These are phyloP conservation scores for Phialocephala subalpina DNA, from an alignment of 2,329 filamentous ascomycete genomes.

Conservation along the genomic window DNA sequence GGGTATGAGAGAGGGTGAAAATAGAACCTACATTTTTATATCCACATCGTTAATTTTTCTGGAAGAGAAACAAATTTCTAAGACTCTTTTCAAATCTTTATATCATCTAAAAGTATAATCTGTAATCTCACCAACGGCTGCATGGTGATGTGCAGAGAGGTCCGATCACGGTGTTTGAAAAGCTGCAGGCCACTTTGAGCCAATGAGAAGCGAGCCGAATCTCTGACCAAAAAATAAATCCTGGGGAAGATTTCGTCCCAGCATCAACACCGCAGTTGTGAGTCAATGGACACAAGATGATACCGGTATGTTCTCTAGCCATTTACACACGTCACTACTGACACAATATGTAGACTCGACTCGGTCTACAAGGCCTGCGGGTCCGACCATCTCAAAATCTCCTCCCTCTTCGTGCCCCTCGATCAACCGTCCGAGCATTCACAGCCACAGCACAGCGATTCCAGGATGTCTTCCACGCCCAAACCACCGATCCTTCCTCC, in stretches of 20 bases:
- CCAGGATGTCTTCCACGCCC: conserved; percentile 68
- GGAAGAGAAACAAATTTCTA: not conserved
- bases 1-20: not conserved
- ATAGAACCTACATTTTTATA: not conserved
- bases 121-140: not conserved
- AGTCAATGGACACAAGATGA: conserved; percentile 39
- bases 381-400: conserved; percentile 39
- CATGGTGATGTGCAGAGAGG: not conserved
- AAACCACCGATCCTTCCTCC: conserved; percentile 61
- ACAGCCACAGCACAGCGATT: conserved; percentile 43
- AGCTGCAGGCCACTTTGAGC: not conserved
- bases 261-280: conserved; percentile 17
- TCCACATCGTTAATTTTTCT: not conserved
- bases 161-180: conserved; percentile 16
- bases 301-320: conserved; percentile 31
- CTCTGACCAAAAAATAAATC: conserved; percentile 24
- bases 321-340: not conserved
- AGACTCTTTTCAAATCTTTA: not conserved
- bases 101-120: not conserved
- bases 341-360: conserved; percentile 31
- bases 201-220: conserved; percentile 1
- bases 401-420: conserved; percentile 34
- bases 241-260: conserved; percentile 23
- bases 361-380: conserved; percentile 41
- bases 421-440: conserved; percentile 36